phyloP scores from a whole-genome alignment of 768 basidiomycete species.

The Tylopilus plumbeoviolaceoides region DNA sequence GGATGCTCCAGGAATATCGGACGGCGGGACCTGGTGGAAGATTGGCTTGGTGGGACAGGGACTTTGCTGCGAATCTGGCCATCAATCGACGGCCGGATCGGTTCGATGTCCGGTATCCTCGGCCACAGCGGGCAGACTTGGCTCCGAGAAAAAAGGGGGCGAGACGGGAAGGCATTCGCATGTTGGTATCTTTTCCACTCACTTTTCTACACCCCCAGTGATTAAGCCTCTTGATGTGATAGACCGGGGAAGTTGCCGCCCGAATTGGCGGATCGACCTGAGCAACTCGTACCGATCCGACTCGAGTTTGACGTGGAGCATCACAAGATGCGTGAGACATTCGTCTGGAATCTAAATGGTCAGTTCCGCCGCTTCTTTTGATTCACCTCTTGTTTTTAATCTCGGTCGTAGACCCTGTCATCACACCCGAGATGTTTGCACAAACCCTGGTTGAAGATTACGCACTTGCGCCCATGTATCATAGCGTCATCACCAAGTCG shows the following conservation, averaged over 20 bases:
- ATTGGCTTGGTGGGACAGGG: constrained; percentile 65
- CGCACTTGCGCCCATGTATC: constrained; percentile 60
- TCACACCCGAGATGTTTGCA: constrained; percentile 89
- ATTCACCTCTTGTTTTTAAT: neutral
- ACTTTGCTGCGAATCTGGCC: constrained; percentile 34
- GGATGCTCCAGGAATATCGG: constrained; percentile 49
- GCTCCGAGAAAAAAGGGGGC: constrained; percentile 47
- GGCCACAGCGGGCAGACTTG: constrained; percentile 36
- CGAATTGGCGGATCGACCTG: constrained; percentile 58
- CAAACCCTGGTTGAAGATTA: constrained; percentile 92
- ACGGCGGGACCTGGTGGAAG: constrained; percentile 38
- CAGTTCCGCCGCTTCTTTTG: constrained; percentile 19
- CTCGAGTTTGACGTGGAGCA: constrained; percentile 95
- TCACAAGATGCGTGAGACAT: constrained; percentile 91
- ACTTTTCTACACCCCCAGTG: neutral
- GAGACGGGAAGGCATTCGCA: constrained; percentile 63
- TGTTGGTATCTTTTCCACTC: constrained; percentile 51
- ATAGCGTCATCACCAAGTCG: constrained; percentile 64
- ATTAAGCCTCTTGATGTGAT: constrained; percentile 1
- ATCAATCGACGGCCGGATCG: constrained; percentile 28
- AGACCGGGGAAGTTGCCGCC: constrained; percentile 60
- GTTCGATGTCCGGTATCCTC: constrained; percentile 57
- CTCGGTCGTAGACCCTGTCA: constrained; percentile 62
- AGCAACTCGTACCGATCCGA: constrained; percentile 91
- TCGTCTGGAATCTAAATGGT: constrained; percentile 97